Evolutionary conservation across 495 filamentous ascomycete species (phyloP).

Genomic region (Daldinia grandis): DNA sequence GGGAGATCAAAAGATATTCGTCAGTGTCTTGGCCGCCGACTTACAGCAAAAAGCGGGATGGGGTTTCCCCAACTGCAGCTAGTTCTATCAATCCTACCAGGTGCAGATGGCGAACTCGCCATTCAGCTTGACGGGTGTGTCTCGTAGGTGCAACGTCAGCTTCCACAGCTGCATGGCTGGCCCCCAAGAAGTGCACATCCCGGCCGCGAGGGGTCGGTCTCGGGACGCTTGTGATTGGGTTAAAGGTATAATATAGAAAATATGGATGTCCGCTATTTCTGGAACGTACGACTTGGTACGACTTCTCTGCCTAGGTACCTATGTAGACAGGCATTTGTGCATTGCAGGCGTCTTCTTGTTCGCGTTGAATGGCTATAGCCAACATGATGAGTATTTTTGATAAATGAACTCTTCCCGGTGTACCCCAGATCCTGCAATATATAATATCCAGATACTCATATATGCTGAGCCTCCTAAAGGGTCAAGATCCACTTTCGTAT

Average conservation of each 20-base stretch:
- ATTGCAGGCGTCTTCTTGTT: constrained; percentile 16
- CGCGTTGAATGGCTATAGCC: constrained; percentile 16
- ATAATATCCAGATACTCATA: no score
- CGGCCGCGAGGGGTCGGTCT: constrained; percentile 17
- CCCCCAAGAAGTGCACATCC: constrained; percentile 29
- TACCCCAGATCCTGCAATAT: no score
- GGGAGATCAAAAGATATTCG: constrained; percentile 32
- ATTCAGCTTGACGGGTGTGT: constrained; percentile 33
- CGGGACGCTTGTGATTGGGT: constrained; percentile 24
- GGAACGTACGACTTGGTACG: constrained; percentile 25
- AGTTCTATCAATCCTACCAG: constrained; percentile 4
- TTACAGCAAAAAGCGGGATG: constrained; percentile 26
- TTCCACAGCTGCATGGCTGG: constrained; percentile 20
- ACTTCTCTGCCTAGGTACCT: constrained; percentile 17
- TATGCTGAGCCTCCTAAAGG: no score
- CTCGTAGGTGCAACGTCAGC: constrained; percentile 35
- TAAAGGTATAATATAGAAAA: background rate
- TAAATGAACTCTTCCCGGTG: background rate
- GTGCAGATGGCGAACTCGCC: constrained; percentile 26
- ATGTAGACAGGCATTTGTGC: background rate
- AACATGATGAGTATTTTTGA: background rate
- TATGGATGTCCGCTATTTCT: constrained; percentile 30
- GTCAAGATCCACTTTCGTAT: no score
- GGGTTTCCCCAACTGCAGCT: constrained; percentile 20
- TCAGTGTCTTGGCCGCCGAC: constrained; percentile 2